A percentile compares a stretch with the other conserved stretches of the same genome.
These are phyloP conservation scores for Pyricularia sp. DNA, from an alignment of 2,329 filamentous ascomycete species.

Conservation along the genomic window DNA sequence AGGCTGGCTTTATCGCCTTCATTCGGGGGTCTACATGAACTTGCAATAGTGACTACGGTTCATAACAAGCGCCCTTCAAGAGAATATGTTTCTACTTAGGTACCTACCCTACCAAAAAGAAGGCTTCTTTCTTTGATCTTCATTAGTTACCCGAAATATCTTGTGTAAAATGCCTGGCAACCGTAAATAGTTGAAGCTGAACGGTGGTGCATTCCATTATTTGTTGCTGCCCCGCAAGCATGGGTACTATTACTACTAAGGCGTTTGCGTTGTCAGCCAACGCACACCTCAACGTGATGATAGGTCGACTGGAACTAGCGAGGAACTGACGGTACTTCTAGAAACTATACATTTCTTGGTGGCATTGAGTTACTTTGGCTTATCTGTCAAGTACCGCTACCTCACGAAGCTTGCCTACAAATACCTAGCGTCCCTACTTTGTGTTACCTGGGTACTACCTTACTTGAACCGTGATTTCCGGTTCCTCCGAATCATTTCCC, in stretches of 20 bases:
- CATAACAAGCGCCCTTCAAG: background rate
- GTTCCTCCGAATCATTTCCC: too few species aligned
- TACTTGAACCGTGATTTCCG: too few species aligned
- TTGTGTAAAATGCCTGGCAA: background rate
- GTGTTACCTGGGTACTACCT: too few species aligned
- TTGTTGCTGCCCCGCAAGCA: background rate
- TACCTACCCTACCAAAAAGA: too few species aligned
- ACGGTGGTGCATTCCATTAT: background rate
- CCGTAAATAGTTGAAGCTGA: background rate
- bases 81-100: background rate
- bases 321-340: background rate
- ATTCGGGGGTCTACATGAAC: background rate
- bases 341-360: too few species aligned
- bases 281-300: background rate
- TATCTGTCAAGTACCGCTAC: background rate
- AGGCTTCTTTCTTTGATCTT: too few species aligned
- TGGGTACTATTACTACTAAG: background rate
- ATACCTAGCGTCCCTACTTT: too few species aligned
- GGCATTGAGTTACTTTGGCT: background rate
- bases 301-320: background rate
- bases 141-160: too few species aligned
- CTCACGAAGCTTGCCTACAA: background rate
- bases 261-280: background rate
- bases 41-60: background rate
- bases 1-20: background rate